Percentiles rank a stretch among this genome's conserved stretches.
Conservation (phyloP, 805 yeast genomes). For the Cyberlindnera sargentensis region DNA sequence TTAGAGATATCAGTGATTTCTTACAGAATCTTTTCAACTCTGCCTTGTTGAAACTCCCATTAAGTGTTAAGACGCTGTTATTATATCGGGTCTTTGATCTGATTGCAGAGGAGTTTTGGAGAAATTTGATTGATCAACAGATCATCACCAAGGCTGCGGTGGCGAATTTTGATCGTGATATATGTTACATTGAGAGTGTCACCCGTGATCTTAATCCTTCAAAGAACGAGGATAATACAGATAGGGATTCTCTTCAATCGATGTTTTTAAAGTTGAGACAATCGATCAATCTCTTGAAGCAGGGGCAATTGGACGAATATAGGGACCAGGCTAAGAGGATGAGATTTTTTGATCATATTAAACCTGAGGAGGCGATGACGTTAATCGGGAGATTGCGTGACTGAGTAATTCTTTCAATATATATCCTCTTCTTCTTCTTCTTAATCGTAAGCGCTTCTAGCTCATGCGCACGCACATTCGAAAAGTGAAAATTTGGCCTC, state of each 20-base stretch:
- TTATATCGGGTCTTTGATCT: conserved; percentile 83
- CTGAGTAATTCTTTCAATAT: background rate
- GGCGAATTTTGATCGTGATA: conserved; percentile 73
- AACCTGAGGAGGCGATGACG: conserved; percentile 60
- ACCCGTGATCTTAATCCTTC: conserved; percentile 29
- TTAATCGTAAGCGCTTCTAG: background rate
- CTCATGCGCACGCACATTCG: background rate
- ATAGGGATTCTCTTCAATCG: conserved; percentile 51
- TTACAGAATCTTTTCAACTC: conserved; percentile 80
- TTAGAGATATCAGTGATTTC: conserved; percentile 80
- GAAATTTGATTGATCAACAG: conserved; percentile 47
- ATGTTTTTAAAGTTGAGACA: conserved; percentile 78
- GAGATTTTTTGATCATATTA: conserved; percentile 68
- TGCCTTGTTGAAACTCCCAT: conserved; percentile 76
- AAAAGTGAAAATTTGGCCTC: background rate
- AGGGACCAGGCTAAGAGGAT: conserved; percentile 45
- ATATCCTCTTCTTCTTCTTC: background rate
- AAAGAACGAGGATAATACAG: conserved; percentile 10
- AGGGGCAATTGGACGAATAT: conserved; percentile 59
- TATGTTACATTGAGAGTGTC: conserved; percentile 63
- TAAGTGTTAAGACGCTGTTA: conserved; percentile 68
- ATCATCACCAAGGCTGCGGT: conserved; percentile 51
- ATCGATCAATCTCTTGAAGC: conserved; percentile 61
- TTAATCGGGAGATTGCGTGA: conserved; percentile 46
- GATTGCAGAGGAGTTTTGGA: conserved; percentile 63